Evolutionary conservation across 371 early-diverging fungal genomes (phyloP), one percentile per base, ranked within the genome.

Genomic region (Parasitella parasitica): DNA sequence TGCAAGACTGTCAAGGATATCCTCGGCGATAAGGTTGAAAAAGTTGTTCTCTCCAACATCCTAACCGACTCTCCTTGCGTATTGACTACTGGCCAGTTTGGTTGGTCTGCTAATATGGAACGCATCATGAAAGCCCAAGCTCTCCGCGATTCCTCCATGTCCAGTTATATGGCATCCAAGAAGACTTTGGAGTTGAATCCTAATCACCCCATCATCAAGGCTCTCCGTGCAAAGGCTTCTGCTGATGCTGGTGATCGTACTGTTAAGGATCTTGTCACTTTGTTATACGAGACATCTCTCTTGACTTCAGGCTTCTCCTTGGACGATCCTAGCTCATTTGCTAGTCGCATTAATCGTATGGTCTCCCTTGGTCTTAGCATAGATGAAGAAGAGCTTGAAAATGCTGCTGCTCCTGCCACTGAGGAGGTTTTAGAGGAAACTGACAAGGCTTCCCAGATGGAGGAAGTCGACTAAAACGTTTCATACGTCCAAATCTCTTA

Each of bases 111-210:
- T 72, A 97, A 97, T 91, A 97, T 97, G 96, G 99, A 99, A 82
- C 93, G 96, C 83, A 97, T 99, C 89, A 98, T 98, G 96, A 95
- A 93, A 86, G 94, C 97, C 34, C 99, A 99, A 85, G 97, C 99
- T 37, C 89, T 96, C 68, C 93, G 97, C 75, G 97, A 98, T 83
- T 86, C 89, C 36, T 90, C 91, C 75, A 96, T 97, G 97, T 89
- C 93, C 32, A 79, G 91, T 41, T 97, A 96, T 91, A 96, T 96
- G 97, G 93, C 92, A 36, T 91, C 91, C 73, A 98, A 98, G 93
- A 97, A 97, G 91, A 96, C 94, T 46, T 83, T 98, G 55, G 97
- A 97, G 78, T 81, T 98, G 79, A 97, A 98, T 90, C 97, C 97
- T 71, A 72, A 83, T 60, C 92, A 98, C 86, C 74, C 95, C 35